Base-by-base conservation (phyloP, 192 early-diverging fungal species). In the Fimicolochytrium jonesii region DNA sequence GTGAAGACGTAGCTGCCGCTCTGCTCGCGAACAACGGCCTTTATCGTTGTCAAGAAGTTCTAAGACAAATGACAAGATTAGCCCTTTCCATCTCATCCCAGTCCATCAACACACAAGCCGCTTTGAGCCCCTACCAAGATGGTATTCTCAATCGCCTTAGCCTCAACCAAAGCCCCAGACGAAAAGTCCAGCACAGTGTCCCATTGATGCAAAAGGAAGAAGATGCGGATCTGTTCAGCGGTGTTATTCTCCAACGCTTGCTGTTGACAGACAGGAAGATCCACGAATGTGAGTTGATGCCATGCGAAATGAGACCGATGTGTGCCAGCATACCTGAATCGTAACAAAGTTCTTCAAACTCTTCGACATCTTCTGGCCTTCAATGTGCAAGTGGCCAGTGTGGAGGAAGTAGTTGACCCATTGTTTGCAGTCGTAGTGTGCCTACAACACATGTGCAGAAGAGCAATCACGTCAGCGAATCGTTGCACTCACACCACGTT, bases 361-460 rank as follows among this genome's bases (percentile, higher is more conserved):
- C 80, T 99, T 99, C 57, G 90, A 92, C 96, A 99, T 99, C 77
- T 99, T 99, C 64, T 85, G 87, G 32, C 93, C 93, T 64, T 95
- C 92, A 37, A 95, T 87, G 66, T 96, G 87, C 65, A 96, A 78
- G 71, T 97, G 96, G 28, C 96, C 96, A 28, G 89, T 82, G 75
- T 99, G 96, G 65, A 95, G 66, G 79, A 97, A 99, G 85, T 99
- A 99, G 79, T 96, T 97, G 63, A 97, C 88, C 96, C 96, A 99
- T 80, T 99, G 96, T 18, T 79, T 57, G 82, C 86, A 88, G 63
- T 87, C 82, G 68, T 87, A 89, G 71, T 91, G 86, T 20, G 92
- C 96, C 78, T 82, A 37, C 7, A 41, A 53, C 22, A n/a, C n/a
- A n/a, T n/a, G n/a, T n/a, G n/a, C n/a, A n/a, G n/a, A n/a, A n/a